Percentiles rank a stretch among this genome's conserved stretches.
Evolutionary conservation across 73 alveolate species (phyloP).

Genomic region (Paraurostyla sp.): DNA sequence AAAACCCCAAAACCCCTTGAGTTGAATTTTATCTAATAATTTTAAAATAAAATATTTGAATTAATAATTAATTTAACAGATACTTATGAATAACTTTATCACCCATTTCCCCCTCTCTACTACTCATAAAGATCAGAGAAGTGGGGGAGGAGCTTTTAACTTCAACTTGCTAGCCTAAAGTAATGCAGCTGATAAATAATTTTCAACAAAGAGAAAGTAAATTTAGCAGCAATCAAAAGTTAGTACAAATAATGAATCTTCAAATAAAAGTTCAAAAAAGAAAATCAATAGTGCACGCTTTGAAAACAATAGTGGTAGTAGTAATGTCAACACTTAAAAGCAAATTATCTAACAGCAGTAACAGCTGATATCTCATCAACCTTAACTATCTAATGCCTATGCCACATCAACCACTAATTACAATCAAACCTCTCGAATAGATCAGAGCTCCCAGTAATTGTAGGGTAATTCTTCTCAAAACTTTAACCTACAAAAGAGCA

Average conservation of each 20-base stretch:
- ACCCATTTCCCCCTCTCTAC: slow-evolving; percentile 36
- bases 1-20: no score
- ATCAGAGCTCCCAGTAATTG: no score
- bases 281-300: not conserved
- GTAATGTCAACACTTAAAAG: not conserved
- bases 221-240: not conserved
- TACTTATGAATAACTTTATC: no score
- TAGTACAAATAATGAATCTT: not conserved
- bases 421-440: not conserved
- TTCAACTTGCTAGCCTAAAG: not conserved
- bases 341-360: not conserved
- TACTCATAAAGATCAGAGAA: not conserved
- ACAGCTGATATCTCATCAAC: not conserved
- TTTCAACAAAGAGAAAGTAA: not conserved
- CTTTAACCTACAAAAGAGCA: not conserved
- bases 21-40: no score
- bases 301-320: no score
- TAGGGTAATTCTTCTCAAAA: not conserved
- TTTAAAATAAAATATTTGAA: no score
- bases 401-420: not conserved
- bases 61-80: no score
- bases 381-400: slow-evolving; percentile 30
- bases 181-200: not conserved
- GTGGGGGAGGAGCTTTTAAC: no score
- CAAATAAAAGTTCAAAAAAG: slow-evolving; percentile 33